These are phyloP conservation scores for Solanum lycopersicoides DNA, from an alignment of 257 asterid species.

Conservation along the genomic window DNA sequence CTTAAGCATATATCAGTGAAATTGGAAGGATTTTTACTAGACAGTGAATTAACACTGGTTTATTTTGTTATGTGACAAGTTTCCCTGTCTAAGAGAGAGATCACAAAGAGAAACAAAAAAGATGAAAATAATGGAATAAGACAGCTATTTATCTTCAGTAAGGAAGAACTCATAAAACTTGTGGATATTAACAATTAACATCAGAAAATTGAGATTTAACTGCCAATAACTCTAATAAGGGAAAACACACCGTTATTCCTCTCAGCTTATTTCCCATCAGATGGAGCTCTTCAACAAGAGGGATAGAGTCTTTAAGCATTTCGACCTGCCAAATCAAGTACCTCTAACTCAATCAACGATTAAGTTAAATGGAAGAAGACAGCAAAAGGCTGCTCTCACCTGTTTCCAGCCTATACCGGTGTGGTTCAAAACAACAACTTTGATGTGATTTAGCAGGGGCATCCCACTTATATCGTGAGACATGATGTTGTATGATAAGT, in stretches of 20 bases:
- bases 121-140: not conserved
- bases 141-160: not conserved
- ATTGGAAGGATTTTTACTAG: not conserved
- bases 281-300: constrained; percentile 77
- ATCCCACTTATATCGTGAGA: constrained; percentile 33
- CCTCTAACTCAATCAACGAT: not conserved
- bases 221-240: not conserved
- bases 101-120: not conserved
- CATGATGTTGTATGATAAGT: constrained; percentile 59
- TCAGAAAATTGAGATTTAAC: not conserved
- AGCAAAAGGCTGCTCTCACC: constrained; percentile 26
- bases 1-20: not conserved
- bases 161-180: not conserved
- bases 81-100: not conserved
- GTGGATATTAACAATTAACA: not conserved
- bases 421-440: constrained; percentile 69
- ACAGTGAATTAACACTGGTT: not conserved
- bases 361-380: not conserved
- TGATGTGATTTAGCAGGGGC: constrained; percentile 50
- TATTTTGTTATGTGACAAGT: not conserved
- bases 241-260: constrained; percentile 46
- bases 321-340: constrained; percentile 50
- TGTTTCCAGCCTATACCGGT: constrained; percentile 74
- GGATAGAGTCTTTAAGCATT: constrained; percentile 59
- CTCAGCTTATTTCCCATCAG: constrained; percentile 66